phyloP scores from a whole-genome alignment of 192 early-diverging fungal genomes.

The Coemansia reversa region DNA sequence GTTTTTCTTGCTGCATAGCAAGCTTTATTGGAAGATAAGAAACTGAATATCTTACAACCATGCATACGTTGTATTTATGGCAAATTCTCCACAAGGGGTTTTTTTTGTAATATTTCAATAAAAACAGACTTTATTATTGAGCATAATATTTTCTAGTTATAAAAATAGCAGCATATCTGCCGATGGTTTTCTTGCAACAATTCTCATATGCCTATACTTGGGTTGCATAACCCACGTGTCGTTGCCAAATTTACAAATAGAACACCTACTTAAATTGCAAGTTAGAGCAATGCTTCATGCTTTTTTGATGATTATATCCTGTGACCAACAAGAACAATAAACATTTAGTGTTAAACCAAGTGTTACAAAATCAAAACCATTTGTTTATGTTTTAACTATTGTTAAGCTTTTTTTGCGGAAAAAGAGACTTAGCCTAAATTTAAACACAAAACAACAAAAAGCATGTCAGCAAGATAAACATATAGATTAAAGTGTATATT shows the following conservation, averaged over 20 bases:
- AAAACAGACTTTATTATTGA: not conserved
- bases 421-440: not conserved
- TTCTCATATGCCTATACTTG: not conserved
- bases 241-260: not conserved
- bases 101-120: not conserved
- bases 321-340: not conserved
- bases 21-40: not conserved
- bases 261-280: not conserved
- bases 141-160: not conserved
- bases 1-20: not conserved
- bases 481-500: not conserved
- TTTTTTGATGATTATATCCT: not conserved
- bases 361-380: not conserved
- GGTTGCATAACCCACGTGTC: constrained; percentile 5
- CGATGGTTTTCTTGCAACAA: not conserved
- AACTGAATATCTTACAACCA: not conserved
- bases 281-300: not conserved
- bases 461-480: not conserved
- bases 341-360: not conserved
- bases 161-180: not conserved
- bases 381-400: not conserved
- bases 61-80: not conserved
- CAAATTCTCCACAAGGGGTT: not conserved
- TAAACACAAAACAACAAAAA: not conserved
- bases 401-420: not conserved